Conservation (phyloP, 306 rosid genomes). For the Malus orientalis region DNA sequence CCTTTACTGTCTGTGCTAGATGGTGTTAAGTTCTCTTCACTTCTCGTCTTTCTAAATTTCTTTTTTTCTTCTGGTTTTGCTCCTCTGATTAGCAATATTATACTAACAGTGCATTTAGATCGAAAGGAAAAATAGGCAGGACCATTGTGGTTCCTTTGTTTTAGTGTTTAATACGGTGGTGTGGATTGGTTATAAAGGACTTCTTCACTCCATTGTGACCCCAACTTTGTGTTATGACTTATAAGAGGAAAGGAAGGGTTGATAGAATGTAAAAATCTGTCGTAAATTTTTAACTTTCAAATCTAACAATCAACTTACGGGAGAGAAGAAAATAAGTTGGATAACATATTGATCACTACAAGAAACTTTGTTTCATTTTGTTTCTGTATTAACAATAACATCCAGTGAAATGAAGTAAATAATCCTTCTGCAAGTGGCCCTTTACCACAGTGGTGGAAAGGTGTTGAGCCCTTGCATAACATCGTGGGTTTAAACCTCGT, state of each 20-base stretch:
- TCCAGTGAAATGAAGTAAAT: not conserved
- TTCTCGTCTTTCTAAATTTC: conserved; percentile 1
- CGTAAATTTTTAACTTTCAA: not conserved
- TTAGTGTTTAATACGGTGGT: not conserved
- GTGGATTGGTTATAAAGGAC: not conserved
- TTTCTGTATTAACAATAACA: not conserved
- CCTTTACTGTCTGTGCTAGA: not conserved
- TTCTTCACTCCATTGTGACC: not conserved
- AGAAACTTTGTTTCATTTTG: not conserved
- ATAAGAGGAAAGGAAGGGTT: not conserved
- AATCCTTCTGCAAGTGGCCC: not conserved
- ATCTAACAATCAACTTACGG: not conserved
- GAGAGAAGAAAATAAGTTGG: not conserved
- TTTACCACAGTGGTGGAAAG: too few species aligned
- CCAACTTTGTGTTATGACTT: not conserved
- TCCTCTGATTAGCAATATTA: not conserved
- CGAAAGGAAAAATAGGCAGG: not conserved
- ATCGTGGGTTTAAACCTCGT: too few species aligned
- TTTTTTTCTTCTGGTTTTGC: not conserved
- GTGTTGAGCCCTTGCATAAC: too few species aligned
- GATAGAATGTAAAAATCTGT: not conserved
- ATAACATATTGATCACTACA: not conserved
- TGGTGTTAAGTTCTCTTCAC: conserved; percentile 8
- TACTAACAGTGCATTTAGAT: not conserved
- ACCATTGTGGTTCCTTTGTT: not conserved